Evolutionary conservation across 2,329 filamentous ascomycete species (phyloP).

Genomic region (Phialocephala sp.): DNA sequence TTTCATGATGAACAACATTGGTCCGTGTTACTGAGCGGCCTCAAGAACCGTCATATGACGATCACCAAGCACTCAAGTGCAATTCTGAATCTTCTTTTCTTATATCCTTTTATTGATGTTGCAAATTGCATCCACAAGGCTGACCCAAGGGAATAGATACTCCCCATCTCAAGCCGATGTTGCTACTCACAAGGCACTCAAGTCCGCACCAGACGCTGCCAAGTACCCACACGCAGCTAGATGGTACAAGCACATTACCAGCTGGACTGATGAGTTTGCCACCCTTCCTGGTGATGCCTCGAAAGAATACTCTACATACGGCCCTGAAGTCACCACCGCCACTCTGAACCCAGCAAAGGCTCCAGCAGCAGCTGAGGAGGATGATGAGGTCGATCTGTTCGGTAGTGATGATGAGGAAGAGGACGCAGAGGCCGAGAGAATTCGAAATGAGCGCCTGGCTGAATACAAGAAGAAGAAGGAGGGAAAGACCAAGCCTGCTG

Average conservation of each 20-base stretch:
- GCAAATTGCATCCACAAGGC: conserved; percentile 23
- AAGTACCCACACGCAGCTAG: conserved; percentile 94
- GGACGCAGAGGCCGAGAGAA: conserved; percentile 80
- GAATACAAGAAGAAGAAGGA: conserved; percentile 99
- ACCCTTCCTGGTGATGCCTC: conserved; percentile 89
- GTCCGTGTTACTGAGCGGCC: conserved; percentile 95
- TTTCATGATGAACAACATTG: conserved; percentile 84
- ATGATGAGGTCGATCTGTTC: conserved; percentile 92
- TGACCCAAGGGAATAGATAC: conserved; percentile 47
- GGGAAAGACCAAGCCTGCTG: conserved; percentile 85
- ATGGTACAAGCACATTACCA: conserved; percentile 99
- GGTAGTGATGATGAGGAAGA: conserved; percentile 93
- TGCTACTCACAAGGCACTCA: conserved; percentile 89
- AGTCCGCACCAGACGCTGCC: conserved; percentile 72
- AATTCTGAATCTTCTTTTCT: conserved; percentile 66
- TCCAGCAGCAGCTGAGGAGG: conserved; percentile 72
- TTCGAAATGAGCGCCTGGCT: conserved; percentile 88
- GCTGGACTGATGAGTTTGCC: conserved; percentile 91
- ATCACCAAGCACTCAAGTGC: conserved; percentile 76
- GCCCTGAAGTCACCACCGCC: conserved; percentile 79
- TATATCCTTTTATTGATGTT: conserved; percentile 24
- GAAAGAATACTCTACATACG: conserved; percentile 88
- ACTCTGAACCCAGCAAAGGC: conserved; percentile 88
- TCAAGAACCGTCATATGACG: conserved; percentile 90
- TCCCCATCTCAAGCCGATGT: conserved; percentile 92